Base-by-base conservation (phyloP, 352 stramenopile species). In the Phytophthora podocarpi region DNA sequence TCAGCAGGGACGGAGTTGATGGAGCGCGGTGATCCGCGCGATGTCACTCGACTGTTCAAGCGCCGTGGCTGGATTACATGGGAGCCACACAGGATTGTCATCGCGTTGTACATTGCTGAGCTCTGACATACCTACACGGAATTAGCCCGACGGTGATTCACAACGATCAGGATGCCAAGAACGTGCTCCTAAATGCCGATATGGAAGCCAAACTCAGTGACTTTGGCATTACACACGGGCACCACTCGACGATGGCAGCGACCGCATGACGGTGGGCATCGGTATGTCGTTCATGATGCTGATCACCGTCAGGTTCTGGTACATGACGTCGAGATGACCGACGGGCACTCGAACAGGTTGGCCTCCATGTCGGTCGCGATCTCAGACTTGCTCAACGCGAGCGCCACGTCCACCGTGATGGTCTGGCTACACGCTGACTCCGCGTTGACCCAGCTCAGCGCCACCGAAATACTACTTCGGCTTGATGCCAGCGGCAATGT, bases 171-270 rank as follows among this genome's bases (percentile, higher is more conserved):
- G 80, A 82, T 56, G 58, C 67, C 36, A 82, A 82, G 50, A 82
- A 82, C 32, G 68, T 82, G 46, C 20, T 82, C 27, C 35, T 80
- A 28, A 77, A 80, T 49, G 56, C 59, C 10, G 64, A 85, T 12
- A 70, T 84, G 68, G 67, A 88, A 32, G 80, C 80, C 23, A 92
- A 92, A 32, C 62, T 92, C 16, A 90, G 78, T 28, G 82, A 92
- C 64, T 92, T 92, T 63, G 78, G 80, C 5, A 76, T 87, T 28
- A 81, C 78, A 1, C 78, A 78, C 2, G 72, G 85, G 49, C 67
- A 70, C 15, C 63, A 64, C 24, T 76, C 18, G 69, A 84, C 26
- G 76, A 84, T 45, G 71, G 77, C 32, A 73, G 52, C 28, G 77
- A 81, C 24, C 69, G 78, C 68, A 88, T 90, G 78, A 90, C 81